Evolutionary conservation across 1,284 basidiomycete species (phyloP).

Genomic region (Microbotryum violaceum): DNA sequence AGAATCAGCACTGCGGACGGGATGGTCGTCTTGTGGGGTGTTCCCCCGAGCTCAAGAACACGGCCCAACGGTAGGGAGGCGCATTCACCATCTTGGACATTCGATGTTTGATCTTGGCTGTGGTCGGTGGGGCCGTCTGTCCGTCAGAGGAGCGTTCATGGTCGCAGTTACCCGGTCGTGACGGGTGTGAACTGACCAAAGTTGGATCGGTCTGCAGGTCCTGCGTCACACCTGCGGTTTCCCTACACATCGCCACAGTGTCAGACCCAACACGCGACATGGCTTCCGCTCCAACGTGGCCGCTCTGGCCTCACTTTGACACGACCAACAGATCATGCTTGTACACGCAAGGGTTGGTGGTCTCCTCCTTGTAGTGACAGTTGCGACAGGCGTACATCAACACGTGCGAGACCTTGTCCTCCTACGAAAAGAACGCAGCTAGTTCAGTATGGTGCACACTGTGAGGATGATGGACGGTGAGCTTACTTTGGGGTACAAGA

Average conservation of each 20-base stretch:
- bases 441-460: background rate
- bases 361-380: constrained; percentile 78
- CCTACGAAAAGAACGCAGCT: constrained; percentile 46
- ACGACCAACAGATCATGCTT: constrained; percentile 88
- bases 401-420: constrained; percentile 72
- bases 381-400: constrained; percentile 92
- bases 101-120: constrained; percentile 42
- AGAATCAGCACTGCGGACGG: background rate
- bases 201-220: constrained; percentile 89
- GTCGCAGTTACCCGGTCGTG: constrained; percentile 7
- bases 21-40: background rate
- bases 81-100: constrained; percentile 42
- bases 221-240: constrained; percentile 82
- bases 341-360: constrained; percentile 82
- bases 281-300: background rate
- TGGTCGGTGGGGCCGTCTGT: background rate
- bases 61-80: too few relatives aligned
- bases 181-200: constrained; percentile 50
- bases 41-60: too few relatives aligned
- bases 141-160: background rate
- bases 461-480: background rate
- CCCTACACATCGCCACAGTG: constrained; percentile 48
- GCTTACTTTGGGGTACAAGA: constrained; percentile 67
- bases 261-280: too few relatives aligned
- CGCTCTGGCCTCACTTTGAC: constrained; percentile 61